Evolutionary conservation across 768 basidiomycete species (phyloP).

Genomic region (Podaxis sp.): DNA sequence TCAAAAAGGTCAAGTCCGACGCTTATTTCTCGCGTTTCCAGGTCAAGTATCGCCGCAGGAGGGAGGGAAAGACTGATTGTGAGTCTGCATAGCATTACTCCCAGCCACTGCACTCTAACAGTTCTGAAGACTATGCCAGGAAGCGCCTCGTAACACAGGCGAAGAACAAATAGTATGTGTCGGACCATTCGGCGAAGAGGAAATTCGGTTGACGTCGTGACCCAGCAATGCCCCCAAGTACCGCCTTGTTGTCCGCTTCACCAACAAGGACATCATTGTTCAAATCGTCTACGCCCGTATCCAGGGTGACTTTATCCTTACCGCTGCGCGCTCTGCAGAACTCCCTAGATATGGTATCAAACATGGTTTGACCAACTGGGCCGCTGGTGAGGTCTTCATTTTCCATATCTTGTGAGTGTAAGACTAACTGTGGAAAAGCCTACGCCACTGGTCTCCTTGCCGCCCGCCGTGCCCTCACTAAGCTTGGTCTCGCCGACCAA

Average conservation of each 20-base stretch:
- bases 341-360: constrained; percentile 95
- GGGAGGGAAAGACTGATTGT: constrained; percentile 99
- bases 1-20: constrained; percentile 94
- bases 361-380: constrained; percentile 99
- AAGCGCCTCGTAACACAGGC: constrained; percentile 97
- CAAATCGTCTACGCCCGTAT: constrained; percentile 97
- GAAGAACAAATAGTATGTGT: constrained; percentile 95
- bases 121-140: constrained; percentile 85
- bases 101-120: constrained; percentile 11
- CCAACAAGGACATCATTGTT: constrained; percentile 93
- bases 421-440: constrained; percentile 41
- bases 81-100: constrained; percentile 25
- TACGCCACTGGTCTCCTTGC: constrained; percentile 96
- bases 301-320: constrained; percentile 93
- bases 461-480: constrained; percentile 92
- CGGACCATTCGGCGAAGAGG: not conserved
- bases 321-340: constrained; percentile 85
- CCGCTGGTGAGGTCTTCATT: constrained; percentile 62
- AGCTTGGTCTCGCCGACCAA: constrained; percentile 96
- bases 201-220: not conserved
- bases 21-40: constrained; percentile 99
- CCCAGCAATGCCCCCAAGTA: constrained; percentile 93
- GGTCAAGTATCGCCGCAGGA: constrained; percentile 96
- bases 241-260: constrained; percentile 98
- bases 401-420: constrained; percentile 1